Evolutionary conservation across 495 filamentous ascomycete genomes (phyloP).

Genomic region (Lophiotrema nucula): DNA sequence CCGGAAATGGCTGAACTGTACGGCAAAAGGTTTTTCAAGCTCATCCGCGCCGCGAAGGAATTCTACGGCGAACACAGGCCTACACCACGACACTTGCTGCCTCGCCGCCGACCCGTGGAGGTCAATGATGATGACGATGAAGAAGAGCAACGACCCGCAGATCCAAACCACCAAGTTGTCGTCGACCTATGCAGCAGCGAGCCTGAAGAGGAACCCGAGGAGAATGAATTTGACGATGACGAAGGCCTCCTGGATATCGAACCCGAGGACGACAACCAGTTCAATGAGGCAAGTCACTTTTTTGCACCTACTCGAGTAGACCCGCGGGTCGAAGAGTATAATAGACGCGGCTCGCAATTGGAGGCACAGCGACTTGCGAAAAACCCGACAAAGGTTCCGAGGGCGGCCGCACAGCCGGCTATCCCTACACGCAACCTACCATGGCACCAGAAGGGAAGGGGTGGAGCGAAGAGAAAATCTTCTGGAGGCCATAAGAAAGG

Average conservation of each 20-base stretch:
- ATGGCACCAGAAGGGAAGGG: not conserved
- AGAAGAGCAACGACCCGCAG: constrained; percentile 16
- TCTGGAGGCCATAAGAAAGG: constrained; percentile 4
- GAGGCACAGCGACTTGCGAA: constrained; percentile 6
- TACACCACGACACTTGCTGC: constrained; percentile 41
- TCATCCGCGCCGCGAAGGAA: constrained; percentile 57
- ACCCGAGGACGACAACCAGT: constrained; percentile 24
- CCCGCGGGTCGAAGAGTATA: constrained; percentile 24
- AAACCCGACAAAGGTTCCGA: not conserved
- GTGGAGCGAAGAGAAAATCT: constrained; percentile 2
- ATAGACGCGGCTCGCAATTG: constrained; percentile 10
- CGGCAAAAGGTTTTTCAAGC: constrained; percentile 63
- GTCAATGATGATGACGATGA: constrained; percentile 26
- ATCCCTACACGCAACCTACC: not conserved
- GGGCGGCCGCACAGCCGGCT: not conserved
- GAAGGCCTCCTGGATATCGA: not conserved
- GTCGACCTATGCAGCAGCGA: constrained; percentile 64
- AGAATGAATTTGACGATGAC: constrained; percentile 5
- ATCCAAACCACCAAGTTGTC: constrained; percentile 62
- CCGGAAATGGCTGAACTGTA: constrained; percentile 66
- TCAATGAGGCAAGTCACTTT: constrained; percentile 16
- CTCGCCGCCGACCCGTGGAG: constrained; percentile 30
- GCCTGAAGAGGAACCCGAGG: constrained; percentile 11
- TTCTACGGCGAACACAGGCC: constrained; percentile 53
- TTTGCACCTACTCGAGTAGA: constrained; percentile 11